Conservation (phyloP, 768 basidiomycete genomes). For the Podaxis sp. region DNA sequence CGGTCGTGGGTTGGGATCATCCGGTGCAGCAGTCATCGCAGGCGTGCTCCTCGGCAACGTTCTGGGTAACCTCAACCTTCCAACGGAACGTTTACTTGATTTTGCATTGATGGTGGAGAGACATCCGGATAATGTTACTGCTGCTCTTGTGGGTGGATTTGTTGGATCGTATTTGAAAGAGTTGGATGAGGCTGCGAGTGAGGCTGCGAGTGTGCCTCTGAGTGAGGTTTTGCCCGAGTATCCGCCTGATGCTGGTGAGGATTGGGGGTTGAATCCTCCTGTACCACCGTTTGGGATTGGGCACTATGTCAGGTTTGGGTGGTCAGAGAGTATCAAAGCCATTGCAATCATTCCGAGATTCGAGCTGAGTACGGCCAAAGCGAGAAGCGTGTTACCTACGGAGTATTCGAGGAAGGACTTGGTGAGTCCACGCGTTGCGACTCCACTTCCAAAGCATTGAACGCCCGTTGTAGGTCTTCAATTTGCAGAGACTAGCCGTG, state of each 20-base stretch:
- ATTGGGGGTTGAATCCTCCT: conserved; percentile 90
- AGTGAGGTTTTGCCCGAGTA: conserved; percentile 97
- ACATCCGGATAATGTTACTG: conserved; percentile 98
- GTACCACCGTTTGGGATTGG: conserved; percentile 88
- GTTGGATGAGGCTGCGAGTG: conserved; percentile 75
- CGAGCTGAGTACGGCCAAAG: conserved; percentile 94
- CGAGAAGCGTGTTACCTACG: conserved; percentile 83
- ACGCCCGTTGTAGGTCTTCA: conserved; percentile 75
- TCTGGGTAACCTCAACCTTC: conserved; percentile 73
- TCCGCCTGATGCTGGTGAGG: conserved; percentile 86
- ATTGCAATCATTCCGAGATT: conserved; percentile 94
- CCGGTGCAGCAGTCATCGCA: conserved; percentile 98
- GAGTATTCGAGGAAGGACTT: conserved; percentile 88
- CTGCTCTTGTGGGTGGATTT: conserved; percentile 95
- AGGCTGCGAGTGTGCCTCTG: conserved; percentile 87
- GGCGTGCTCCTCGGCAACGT: conserved; percentile 88
- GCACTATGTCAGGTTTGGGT: conserved; percentile 88
- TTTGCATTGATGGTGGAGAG: conserved; percentile 99
- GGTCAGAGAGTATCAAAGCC: conserved; percentile 84
- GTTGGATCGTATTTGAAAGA: conserved; percentile 95
- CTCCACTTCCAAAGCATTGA: neutral
- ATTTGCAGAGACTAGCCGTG: conserved; percentile 93
- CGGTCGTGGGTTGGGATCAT: conserved; percentile 95
- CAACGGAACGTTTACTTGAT: conserved; percentile 78
- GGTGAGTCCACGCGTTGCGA: conserved; percentile 46